Base-by-base conservation (phyloP, 352 stramenopile species). In the Globisporangium splendens region DNA sequence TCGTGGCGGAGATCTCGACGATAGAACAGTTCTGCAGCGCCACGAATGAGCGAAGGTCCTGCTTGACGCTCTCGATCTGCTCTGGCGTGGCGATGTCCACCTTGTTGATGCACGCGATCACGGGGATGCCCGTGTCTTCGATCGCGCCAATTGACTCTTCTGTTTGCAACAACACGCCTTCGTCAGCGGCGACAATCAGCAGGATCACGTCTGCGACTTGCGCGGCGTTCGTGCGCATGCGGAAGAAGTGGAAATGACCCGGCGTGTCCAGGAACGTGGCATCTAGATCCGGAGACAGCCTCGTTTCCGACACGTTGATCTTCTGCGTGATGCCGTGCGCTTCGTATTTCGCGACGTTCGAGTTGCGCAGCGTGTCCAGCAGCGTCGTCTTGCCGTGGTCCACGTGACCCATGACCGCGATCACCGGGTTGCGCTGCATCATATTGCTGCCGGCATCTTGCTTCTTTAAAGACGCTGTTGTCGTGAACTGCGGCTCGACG, bases 381-480 rank as follows among this genome's bases (percentile, higher is more conserved):
- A 99, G 75, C n/a, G 96, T 98, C 12, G 98, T 99, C 73, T 99
- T 99, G 63, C 98, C 98, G 75, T 99, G 98, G 81, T 99, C 98
- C 21, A 99, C 97, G 70, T 99, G 98, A 39, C 98, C 98, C 97
- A 99, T 99, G 41, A 99, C 97, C 10, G 96, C 98, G 35, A 99
- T 96, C 48, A 99, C 96, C 6, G 98, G 97, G 18, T 96, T 75
- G 24, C 97, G 79, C 41, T 78, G 64, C 46, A 83, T 46, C 47
- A 96, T 66, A 46, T 55, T 59, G 52, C 59, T 20, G 38, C 35
- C 14, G 42, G 15, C n/a, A 46, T 33, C 24, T 10, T 20, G 72
- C 41, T 66, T 56, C 18, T 50, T 11, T 38, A 52, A 8, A n/a
- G 52, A 31, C 39, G 39, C 39, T 5, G n/a, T 0, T 15, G 68